phyloP scores from a whole-genome alignment of 1,139 yeast genomes.

The Geotrichum candidum region DNA sequence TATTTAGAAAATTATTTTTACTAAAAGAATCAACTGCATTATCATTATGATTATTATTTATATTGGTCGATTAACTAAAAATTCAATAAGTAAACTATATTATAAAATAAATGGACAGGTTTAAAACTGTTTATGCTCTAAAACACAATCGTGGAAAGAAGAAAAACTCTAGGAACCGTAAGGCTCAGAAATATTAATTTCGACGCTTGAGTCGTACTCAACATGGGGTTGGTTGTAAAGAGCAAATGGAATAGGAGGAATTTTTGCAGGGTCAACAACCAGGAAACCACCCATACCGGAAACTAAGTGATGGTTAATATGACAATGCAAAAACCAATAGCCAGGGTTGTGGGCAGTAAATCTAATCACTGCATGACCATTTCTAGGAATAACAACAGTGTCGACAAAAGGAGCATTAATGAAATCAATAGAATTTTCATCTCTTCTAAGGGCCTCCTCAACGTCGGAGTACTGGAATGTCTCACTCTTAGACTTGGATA shows the following conservation, averaged over 20 bases:
- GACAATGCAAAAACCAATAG: conserved; percentile 37
- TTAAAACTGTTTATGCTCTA: no score
- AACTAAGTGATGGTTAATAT: conserved; percentile 37
- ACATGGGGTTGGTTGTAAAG: conserved; percentile 14
- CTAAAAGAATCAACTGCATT: no score
- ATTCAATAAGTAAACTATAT: no score
- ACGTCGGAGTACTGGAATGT: conserved; percentile 11
- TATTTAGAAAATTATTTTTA: no score
- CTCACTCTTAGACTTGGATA: conserved; percentile 15
- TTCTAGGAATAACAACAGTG: conserved; percentile 54
- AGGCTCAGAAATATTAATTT: conserved; percentile 6
- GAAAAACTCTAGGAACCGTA: background rate
- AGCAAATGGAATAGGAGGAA: conserved; percentile 8
- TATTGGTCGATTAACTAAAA: no score
- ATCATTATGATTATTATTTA: no score
- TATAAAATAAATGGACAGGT: no score
- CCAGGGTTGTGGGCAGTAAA: conserved; percentile 29
- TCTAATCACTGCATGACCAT: conserved; percentile 20
- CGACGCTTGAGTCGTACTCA: conserved; percentile 2
- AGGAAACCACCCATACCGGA: conserved; percentile 40
- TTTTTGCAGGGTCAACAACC: conserved; percentile 26
- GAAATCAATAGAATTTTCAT: conserved; percentile 53
- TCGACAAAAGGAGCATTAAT: conserved; percentile 36
- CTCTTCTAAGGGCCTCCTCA: conserved; percentile 34
- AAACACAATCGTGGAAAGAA: no score